These are phyloP conservation scores for Claviceps cyperi DNA, from an alignment of 2,329 filamentous ascomycete species.

Conservation along the genomic window DNA sequence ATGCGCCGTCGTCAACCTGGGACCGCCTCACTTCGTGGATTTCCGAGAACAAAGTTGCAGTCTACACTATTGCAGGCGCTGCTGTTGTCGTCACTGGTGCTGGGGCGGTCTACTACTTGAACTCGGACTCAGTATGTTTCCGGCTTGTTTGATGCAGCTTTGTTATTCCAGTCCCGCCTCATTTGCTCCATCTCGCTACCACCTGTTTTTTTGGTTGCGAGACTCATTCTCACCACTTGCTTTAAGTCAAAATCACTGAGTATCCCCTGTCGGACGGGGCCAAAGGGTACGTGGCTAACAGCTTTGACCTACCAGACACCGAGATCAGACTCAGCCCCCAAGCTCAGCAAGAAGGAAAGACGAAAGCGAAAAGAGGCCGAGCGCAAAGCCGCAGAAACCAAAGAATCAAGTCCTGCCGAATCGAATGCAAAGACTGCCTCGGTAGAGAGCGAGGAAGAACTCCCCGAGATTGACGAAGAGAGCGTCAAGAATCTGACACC, in stretches of 20 bases:
- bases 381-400: conserved; percentile 37
- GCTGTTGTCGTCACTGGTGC: conserved; percentile 84
- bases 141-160: neutral
- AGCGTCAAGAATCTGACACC: conserved; percentile 35
- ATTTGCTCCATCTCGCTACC: neutral
- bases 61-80: conserved; percentile 92
- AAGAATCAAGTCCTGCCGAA: conserved; percentile 20
- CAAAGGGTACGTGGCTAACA: neutral
- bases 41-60: conserved; percentile 85
- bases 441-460: conserved; percentile 47
- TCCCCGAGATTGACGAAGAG: conserved; percentile 52
- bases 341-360: conserved; percentile 79
- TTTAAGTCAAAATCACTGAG: neutral
- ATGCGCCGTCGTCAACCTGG: conserved; percentile 60
- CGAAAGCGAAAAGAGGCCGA: conserved; percentile 74
- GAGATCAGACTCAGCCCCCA: conserved; percentile 39
- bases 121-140: conserved; percentile 36
- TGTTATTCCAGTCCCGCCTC: neutral
- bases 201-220: neutral
- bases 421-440: conserved; percentile 34
- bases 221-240: neutral
- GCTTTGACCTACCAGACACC: conserved; percentile 21
- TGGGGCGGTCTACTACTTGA: conserved; percentile 86
- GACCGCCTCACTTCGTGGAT: conserved; percentile 85
- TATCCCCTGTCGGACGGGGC: too few species aligned